Conservation (phyloP, 2,329 filamentous ascomycete genomes). For the Fusarium sterilihyphosum region DNA sequence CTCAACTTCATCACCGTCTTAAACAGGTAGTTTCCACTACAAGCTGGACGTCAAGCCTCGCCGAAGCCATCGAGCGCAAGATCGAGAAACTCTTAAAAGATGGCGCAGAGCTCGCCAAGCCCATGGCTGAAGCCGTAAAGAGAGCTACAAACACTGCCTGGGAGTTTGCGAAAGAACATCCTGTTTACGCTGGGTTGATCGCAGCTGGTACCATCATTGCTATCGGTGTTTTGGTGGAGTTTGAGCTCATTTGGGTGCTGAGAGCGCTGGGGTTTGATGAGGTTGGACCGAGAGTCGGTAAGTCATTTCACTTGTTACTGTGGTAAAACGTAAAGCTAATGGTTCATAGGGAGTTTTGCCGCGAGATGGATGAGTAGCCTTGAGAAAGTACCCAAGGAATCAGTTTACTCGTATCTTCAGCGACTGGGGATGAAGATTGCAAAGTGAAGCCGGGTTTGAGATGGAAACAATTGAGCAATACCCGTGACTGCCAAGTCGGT, state of each 20-base stretch:
- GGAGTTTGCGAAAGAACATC: slow-evolving; percentile 36
- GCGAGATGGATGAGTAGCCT: slow-evolving; percentile 40
- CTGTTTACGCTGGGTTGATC: slow-evolving; percentile 32
- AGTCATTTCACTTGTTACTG: neutral
- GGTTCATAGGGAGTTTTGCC: slow-evolving; percentile 31
- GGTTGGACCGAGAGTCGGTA: slow-evolving; percentile 29
- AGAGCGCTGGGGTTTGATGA: slow-evolving; percentile 34
- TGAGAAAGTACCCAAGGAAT: slow-evolving; percentile 24
- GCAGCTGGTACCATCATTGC: slow-evolving; percentile 26
- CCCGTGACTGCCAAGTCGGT: neutral
- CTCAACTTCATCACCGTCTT: slow-evolving; percentile 8
- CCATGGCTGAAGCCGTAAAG: slow-evolving; percentile 20
- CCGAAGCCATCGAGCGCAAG: slow-evolving; percentile 23
- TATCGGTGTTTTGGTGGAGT: slow-evolving; percentile 29
- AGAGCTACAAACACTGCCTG: slow-evolving; percentile 8
- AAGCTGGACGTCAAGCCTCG: slow-evolving; percentile 33
- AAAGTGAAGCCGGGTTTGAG: neutral
- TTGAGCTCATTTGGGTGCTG: slow-evolving; percentile 35
- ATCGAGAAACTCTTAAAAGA: slow-evolving; percentile 26
- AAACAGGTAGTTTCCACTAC: slow-evolving; percentile 14
- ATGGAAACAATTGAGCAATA: neutral
- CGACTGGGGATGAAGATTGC: slow-evolving; percentile 30
- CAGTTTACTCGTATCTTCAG: slow-evolving; percentile 38
- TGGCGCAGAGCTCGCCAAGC: slow-evolving; percentile 6
- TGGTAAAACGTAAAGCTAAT: accelerated